Evolutionary conservation across 345 rosid species (phyloP), one percentile per base, ranked within the genome.

Genomic region (Dimocarpus longan): DNA sequence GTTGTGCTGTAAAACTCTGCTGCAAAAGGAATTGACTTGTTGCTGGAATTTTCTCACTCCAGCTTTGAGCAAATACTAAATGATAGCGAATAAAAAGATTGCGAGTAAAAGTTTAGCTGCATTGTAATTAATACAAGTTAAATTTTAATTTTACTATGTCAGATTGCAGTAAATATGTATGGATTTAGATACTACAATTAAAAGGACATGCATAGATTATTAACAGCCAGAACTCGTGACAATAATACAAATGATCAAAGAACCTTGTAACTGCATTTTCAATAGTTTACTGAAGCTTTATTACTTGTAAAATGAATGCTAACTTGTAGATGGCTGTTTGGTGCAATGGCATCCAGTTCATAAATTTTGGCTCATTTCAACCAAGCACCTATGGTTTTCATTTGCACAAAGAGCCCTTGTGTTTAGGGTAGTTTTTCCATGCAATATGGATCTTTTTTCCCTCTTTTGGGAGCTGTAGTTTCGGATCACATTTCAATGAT

Each of bases 1-100:
- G 97, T 80, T 96, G 97, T 50, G 75, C 82, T 39, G 77, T 80
- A 57, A 89, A 89, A 86, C 82, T 90, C 32, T 93, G 98, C 90
- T 96, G 99, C 87, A 89, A 73, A 86, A 91, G 84, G 82, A 90
- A 90, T 74, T 93, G 82, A 86, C 39, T 68, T 63, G 8, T 9
- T 50, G 0, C 75, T n/a, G 28, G 52, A 50, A 28, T 69, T 77
- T 48, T 26, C 54, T 42, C 73, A 39, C 18, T 10, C 46, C n/a
- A 37, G n/a, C 60, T 12, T 54, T 16, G 28, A 40, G 18, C 46
- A 40, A 15, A 46, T 46, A 1, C 8, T 46, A 46, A 11, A 46
- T 26, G 52, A 46, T 7, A 11, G 52, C 12, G 5, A 7, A 11
- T 1, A 7, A 46, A 46, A 46, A 11, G 10, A 39, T 57, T 19